Percentiles rank a stretch among this genome's conserved stretches.
phyloP scores from a whole-genome alignment of 495 filamentous ascomycete genomes.

The Annulohypoxylon maeteangense region DNA sequence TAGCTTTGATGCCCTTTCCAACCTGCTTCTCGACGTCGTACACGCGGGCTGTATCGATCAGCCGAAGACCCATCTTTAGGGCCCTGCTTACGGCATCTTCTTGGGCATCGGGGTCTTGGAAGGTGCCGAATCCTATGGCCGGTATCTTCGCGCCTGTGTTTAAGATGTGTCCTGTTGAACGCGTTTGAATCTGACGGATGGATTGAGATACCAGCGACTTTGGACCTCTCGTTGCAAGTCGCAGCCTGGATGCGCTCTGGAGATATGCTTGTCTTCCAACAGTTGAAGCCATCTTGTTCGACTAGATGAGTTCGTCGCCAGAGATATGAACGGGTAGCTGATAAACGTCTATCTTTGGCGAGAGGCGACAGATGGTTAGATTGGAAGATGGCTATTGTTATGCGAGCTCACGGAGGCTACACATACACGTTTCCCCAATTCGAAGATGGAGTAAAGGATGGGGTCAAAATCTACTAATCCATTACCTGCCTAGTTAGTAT shows the following conservation, averaged over 20 bases:
- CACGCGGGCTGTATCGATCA: neutral
- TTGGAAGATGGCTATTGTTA: no score
- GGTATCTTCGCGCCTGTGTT: neutral
- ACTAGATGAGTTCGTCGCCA: neutral
- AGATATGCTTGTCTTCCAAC: neutral
- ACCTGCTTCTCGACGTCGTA: neutral
- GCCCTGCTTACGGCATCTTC: neutral
- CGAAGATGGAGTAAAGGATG: no score
- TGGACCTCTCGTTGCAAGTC: no score
- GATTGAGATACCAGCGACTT: neutral
- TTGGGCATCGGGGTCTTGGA: neutral
- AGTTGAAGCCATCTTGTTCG: neutral
- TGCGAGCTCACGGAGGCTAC: no score
- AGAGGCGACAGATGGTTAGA: no score
- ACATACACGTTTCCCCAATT: no score
- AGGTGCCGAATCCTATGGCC: neutral
- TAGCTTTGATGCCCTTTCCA: neutral
- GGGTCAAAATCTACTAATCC: no score
- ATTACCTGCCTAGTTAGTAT: no score
- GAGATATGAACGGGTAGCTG: neutral
- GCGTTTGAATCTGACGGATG: neutral
- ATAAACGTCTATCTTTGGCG: no score
- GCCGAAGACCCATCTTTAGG: neutral
- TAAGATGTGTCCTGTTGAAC: neutral
- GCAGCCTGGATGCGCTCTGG: neutral